Conservation (phyloP, 495 filamentous ascomycete genomes). For the Usnea hakonensis region DNA sequence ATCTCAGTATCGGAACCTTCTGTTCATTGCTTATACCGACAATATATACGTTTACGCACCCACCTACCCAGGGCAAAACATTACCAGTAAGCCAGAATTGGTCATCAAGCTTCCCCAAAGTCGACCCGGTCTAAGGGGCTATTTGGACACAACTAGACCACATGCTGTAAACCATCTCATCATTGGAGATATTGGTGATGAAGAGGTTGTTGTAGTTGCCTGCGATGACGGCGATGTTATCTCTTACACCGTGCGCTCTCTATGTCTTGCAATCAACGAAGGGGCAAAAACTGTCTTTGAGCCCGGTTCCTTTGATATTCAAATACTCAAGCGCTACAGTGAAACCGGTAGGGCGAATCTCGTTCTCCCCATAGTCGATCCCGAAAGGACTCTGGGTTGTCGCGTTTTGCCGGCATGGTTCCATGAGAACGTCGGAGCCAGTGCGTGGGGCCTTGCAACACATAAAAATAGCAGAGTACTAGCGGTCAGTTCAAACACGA, state of each 20-base stretch:
- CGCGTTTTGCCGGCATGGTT: constrained; percentile 52
- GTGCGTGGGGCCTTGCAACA: constrained; percentile 86
- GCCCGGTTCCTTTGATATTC: not conserved
- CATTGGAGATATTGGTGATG: constrained; percentile 67
- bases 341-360: not conserved
- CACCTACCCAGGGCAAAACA: constrained; percentile 51
- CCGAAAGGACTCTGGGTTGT: not conserved
- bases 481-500: constrained; percentile 70
- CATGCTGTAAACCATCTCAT: constrained; percentile 76
- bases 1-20: constrained; percentile 55
- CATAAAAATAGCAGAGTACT: constrained; percentile 72
- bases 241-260: constrained; percentile 62
- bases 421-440: constrained; percentile 61
- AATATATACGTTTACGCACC: constrained; percentile 72
- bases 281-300: not conserved
- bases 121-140: constrained; percentile 39
- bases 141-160: constrained; percentile 47
- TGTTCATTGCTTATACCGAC: constrained; percentile 67
- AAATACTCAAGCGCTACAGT: not conserved
- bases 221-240: constrained; percentile 88
- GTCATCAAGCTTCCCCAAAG: constrained; percentile 57
- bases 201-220: constrained; percentile 68
- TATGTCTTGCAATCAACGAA: constrained; percentile 34
- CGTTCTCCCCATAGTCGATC: not conserved
- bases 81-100: constrained; percentile 54